These are phyloP conservation scores for Wickerhamomyces hampshirensis DNA, from an alignment of 805 yeast genomes.

Conservation along the genomic window DNA sequence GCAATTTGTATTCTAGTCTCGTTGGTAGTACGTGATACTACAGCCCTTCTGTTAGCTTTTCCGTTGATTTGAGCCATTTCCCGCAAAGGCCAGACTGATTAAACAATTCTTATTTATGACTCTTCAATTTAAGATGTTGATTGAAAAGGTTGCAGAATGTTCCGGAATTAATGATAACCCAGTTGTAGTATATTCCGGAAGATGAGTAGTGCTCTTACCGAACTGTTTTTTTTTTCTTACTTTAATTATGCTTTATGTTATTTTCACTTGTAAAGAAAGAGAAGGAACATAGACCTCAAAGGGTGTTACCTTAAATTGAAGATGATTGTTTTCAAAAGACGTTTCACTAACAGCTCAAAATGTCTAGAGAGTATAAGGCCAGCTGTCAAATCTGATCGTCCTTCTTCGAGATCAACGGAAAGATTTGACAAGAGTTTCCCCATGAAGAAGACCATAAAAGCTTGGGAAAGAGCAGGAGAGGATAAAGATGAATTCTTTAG, in stretches of 20 bases:
- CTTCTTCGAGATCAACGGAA: conserved; percentile 5
- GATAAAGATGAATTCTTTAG: conserved; percentile 60
- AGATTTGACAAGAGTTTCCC: conserved; percentile 43
- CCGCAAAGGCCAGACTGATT: too few species aligned
- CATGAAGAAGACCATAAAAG: conserved; percentile 36
- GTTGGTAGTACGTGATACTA: conserved; percentile 63
- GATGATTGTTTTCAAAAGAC: neutral
- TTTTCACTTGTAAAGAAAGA: too few species aligned
- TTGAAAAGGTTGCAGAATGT: neutral
- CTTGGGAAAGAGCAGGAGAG: conserved; percentile 63
- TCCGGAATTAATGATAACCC: neutral
- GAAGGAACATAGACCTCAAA: too few species aligned
- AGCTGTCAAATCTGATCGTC: conserved; percentile 9
- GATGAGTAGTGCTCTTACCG: too few species aligned
- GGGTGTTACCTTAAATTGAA: too few species aligned
- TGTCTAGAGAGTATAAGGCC: conserved; percentile 11
- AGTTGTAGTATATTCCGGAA: neutral
- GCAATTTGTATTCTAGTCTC: conserved; percentile 92
- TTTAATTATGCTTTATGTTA: too few species aligned
- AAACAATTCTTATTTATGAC: conserved; percentile 1
- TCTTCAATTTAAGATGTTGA: neutral
- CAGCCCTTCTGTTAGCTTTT: conserved; percentile 28
- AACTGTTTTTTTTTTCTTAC: too few species aligned
- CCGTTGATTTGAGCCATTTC: conserved; percentile 3
- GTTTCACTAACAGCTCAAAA: conserved; percentile 1